Evolutionary conservation across 2,329 filamentous ascomycete species (phyloP).

Genomic region (Venturia oleaginea): DNA sequence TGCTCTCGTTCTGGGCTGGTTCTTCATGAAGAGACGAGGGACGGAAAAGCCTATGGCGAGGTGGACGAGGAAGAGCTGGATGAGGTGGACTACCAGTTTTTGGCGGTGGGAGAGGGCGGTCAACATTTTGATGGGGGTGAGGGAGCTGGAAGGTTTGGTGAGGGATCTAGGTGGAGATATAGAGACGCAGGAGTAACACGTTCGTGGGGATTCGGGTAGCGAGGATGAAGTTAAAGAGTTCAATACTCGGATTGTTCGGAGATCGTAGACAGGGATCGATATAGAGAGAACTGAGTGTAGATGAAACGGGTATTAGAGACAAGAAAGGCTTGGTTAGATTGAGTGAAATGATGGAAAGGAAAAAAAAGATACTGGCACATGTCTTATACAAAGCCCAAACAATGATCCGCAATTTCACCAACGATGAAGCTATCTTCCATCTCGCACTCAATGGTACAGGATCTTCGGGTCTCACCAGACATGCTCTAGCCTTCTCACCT

Average conservation of each 20-base stretch:
- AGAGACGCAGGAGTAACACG: too few species aligned
- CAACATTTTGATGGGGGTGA: background rate
- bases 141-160: background rate
- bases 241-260: background rate
- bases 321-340: background rate
- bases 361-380: background rate
- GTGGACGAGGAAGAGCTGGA: slow-evolving; percentile 10
- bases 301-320: background rate
- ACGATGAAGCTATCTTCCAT: background rate
- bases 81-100: slow-evolving; percentile 2
- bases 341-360: background rate
- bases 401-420: background rate
- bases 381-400: background rate
- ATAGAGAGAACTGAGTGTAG: background rate
- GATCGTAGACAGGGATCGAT: background rate
- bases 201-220: too few species aligned
- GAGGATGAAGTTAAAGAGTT: too few species aligned
- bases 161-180: too few species aligned
- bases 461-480: background rate
- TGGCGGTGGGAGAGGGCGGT: background rate
- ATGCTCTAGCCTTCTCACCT: background rate
- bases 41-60: background rate
- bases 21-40: slow-evolving; percentile 18
- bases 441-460: background rate
- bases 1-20: slow-evolving; percentile 19